Percentiles rank a stretch among this genome's conserved stretches.
These are phyloP conservation scores for Solanum medicagineum DNA, from an alignment of 257 asterid species.

Conservation along the genomic window DNA sequence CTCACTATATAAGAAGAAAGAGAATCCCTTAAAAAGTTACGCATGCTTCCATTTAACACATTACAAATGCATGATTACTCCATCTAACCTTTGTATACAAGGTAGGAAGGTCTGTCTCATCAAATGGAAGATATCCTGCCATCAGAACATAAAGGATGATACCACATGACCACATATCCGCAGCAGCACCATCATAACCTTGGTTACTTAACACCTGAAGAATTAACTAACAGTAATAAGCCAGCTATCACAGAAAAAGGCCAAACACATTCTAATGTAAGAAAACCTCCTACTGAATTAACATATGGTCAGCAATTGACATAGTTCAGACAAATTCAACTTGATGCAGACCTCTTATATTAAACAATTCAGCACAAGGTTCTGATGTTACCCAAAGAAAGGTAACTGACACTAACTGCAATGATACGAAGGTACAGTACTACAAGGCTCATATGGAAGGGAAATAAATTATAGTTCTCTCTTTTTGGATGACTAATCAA, in stretches of 20 bases:
- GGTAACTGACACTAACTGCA: not conserved
- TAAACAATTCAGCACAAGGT: not conserved
- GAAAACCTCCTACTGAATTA: not conserved
- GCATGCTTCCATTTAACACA: not conserved
- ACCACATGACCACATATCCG: conserved; percentile 98
- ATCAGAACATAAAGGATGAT: conserved; percentile 76
- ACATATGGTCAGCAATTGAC: not conserved
- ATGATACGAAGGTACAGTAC: not conserved
- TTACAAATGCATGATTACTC: not conserved
- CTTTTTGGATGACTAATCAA: not conserved
- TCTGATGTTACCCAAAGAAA: not conserved
- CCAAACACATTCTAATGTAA: not conserved
- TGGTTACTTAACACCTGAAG: conserved; percentile 59
- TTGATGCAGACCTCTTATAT: not conserved
- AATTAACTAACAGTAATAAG: not conserved
- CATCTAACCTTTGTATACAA: conserved; percentile 58
- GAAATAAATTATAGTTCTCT: not conserved
- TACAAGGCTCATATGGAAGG: not conserved
- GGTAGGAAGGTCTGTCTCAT: conserved; percentile 59
- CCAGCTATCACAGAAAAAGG: not conserved
- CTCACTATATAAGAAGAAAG: not conserved
- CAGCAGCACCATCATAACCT: conserved; percentile 97
- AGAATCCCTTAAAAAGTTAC: not conserved
- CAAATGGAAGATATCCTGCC: conserved; percentile 90
- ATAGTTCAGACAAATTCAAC: not conserved